Base-by-base conservation (phyloP, 805 yeast genomes). In the Metschnikowia koreensis region DNA sequence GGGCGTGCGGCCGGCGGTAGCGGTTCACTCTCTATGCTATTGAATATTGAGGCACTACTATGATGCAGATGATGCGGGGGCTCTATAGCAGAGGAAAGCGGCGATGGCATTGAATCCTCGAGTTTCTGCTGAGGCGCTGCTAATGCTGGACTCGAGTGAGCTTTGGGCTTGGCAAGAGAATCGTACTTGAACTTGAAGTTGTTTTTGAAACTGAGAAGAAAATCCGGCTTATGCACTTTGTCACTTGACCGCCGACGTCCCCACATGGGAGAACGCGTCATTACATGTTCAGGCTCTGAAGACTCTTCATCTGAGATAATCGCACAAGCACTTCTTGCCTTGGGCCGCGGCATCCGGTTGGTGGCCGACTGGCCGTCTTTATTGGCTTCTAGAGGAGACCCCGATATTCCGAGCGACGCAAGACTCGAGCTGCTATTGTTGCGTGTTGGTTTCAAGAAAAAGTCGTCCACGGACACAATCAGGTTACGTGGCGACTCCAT, bases 401-500 rank as follows among this genome's bases (percentile, higher is more conserved):
- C 53, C 13, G 53, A 50, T 7, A 56, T 53, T 12, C 46, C 50
- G 11, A 63, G 44, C 9, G 64, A 58, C 15, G 58, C 56, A 39
- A 66, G 52, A 45, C 66, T 60, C 16, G 67, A 58, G 44, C 59
- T 57, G 52, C 75, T 69, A 54, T 69, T 68, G 52, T 71, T 72
- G 45, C 77, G 55, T 1, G 72, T 64, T 28, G 65, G 65, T 31
- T 66, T 58, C 16, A 59, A 44, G 43, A 61, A 52, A 37, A 52
- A 55, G 48, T 74, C 79, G 48, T 74, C 79, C 1, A 69, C 61
- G 10, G 74, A 69, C 6, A 70, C 72, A 13, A 74, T 73, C 28
- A 74, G 69, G 55, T 74, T 74, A 39, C 77, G 61, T 3, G 76
- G 76, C 57, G 70, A 66, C 43, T 69, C 77, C 45, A 72, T 52